Percentiles rank a stretch among this genome's conserved stretches.
phyloP scores from a whole-genome alignment of 2,329 filamentous ascomycete species.

The Coleophoma eucalyptorum region DNA sequence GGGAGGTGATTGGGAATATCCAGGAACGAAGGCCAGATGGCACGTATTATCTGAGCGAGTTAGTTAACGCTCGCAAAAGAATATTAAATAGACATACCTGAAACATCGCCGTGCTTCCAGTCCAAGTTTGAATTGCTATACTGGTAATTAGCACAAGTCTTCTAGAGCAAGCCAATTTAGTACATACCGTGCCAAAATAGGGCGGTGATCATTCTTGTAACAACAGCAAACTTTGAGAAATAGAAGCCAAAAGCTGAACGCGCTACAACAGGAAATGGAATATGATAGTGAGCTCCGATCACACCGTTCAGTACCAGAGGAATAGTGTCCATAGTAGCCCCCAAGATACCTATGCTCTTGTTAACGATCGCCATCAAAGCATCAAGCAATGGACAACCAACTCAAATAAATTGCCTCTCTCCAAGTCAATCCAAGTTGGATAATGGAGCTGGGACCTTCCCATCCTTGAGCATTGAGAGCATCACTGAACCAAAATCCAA shows the following conservation, averaged over 20 bases:
- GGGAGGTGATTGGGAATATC: slow-evolving; percentile 45
- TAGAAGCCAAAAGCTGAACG: slow-evolving; percentile 38
- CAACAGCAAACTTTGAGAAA: slow-evolving; percentile 29
- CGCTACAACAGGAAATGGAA: slow-evolving; percentile 37
- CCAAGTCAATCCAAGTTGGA: slow-evolving; percentile 36
- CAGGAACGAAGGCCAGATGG: slow-evolving; percentile 47
- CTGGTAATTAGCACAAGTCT: neutral
- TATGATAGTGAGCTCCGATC: slow-evolving; percentile 36
- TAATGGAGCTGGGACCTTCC: slow-evolving; percentile 36
- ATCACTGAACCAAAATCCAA: slow-evolving; percentile 39
- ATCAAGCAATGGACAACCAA: neutral
- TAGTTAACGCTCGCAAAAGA: neutral
- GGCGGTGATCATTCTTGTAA: slow-evolving; percentile 25
- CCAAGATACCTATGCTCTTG: neutral
- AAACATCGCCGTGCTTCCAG: slow-evolving; percentile 22
- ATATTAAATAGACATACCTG: slow-evolving; percentile 20
- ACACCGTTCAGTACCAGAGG: slow-evolving; percentile 39
- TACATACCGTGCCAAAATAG: slow-evolving; percentile 6
- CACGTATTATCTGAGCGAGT: slow-evolving; percentile 22
- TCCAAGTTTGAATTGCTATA: slow-evolving; percentile 5
- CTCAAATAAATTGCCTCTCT: slow-evolving; percentile 10
- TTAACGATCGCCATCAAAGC: neutral
- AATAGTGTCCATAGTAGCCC: slow-evolving; percentile 38
- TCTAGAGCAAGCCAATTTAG: too few relatives aligned
- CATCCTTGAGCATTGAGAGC: slow-evolving; percentile 37